Evolutionary conservation across 805 yeast genomes (phyloP).

Genomic region (Candida peoriensis): DNA sequence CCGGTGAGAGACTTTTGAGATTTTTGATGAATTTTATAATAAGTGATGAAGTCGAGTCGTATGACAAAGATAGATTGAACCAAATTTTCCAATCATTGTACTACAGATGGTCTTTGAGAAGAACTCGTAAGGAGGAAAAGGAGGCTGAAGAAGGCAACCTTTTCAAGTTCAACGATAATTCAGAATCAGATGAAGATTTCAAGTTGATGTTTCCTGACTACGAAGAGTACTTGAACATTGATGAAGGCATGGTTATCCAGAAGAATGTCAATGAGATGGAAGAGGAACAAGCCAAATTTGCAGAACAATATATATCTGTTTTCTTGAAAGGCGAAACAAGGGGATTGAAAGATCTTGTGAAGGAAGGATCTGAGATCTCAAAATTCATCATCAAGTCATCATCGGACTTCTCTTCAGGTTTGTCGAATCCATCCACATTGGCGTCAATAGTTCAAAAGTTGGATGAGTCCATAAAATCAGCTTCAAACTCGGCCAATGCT

Average conservation of each 20-base stretch:
- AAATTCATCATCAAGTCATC: conserved; percentile 25
- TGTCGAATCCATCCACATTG: conserved; percentile 26
- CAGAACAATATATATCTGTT: conserved; percentile 41
- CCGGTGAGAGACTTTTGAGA: conserved; percentile 47
- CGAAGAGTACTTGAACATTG: conserved; percentile 52
- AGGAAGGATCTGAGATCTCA: conserved; percentile 36
- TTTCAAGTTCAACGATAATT: conserved; percentile 60
- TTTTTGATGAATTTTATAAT: conserved; percentile 36
- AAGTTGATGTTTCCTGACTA: conserved; percentile 80
- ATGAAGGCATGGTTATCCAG: conserved; percentile 18
- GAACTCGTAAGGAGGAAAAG: conserved; percentile 60
- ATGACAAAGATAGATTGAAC: conserved; percentile 26
- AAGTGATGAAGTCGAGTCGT: conserved; percentile 16
- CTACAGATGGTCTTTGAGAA: conserved; percentile 76
- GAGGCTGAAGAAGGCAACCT: conserved; percentile 55
- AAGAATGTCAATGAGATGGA: conserved; percentile 31
- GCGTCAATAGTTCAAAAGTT: conserved; percentile 32
- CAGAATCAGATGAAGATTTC: conserved; percentile 78
- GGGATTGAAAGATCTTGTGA: conserved; percentile 27
- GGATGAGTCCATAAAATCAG: conserved; percentile 28
- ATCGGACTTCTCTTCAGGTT: conserved; percentile 15
- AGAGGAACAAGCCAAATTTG: conserved; percentile 43
- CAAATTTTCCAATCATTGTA: conserved; percentile 57
- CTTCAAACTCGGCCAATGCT: conserved; percentile 21
- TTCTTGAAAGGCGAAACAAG: conserved; percentile 26